Base-by-base conservation (phyloP, 441 rosid genomes). In the Eruca vesicaria region DNA sequence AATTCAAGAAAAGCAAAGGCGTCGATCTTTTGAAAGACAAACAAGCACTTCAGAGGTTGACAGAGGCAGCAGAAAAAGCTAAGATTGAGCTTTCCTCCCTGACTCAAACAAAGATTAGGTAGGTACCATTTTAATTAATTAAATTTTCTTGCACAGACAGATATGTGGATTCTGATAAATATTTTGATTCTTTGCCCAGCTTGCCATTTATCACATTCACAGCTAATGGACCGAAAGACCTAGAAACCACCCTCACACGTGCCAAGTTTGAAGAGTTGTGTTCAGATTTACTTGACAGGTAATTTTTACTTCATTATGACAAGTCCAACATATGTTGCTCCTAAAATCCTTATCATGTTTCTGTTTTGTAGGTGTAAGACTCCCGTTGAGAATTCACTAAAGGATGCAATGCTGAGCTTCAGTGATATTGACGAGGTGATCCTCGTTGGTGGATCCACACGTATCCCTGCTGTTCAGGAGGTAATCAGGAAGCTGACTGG, bases 371-470 rank as follows among this genome's bases (percentile, higher is more conserved):
- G 99, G 86, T 88, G 91, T 38, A 94, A 73, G 84, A 92, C 82
- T 14, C 99, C 99, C 0, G 99, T 90, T 61, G 96, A 88, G 79
- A 94, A 82, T 68, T 67, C 99, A 3, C 69, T 92, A 78, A 86
- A 86, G 82, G 99, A 92, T 68, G 99, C 99, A 35, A 92, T 89
- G 69, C 90, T 92, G 9, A 77, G 92, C 57, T 83, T 86, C 29
- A 94, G 84, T 55, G 99, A 94, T 69, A 71, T 94, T 20, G 99
- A 92, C 74, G 99, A 92, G 76, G 97, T 94, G 18, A 94, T 94
- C 61, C 97, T 94, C 75, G 99, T 94, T n/a, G 99, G 99, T 68
- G 99, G 99, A 28, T 92, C 99, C 57, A 94, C 97, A 12, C 93
- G 98, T 26, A 94, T 94, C 58, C 99, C 96, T 14, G 98, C 99